phyloP scores from a whole-genome alignment of 164 flowering plant genomes.

The Vitis rotundifolia region DNA sequence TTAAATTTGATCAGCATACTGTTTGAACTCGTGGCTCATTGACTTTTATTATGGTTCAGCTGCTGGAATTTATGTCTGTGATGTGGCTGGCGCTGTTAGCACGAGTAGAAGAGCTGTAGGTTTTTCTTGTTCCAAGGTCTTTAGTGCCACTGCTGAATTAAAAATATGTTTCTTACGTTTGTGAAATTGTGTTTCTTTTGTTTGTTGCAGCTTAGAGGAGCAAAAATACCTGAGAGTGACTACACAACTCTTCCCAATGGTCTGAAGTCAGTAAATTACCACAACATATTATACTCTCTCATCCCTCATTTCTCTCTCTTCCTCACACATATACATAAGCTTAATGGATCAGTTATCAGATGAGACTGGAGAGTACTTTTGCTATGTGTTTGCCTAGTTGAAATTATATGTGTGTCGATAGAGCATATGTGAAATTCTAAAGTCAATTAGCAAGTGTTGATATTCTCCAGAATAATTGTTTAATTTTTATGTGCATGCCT shows the following conservation, averaged over 20 bases:
- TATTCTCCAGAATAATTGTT: no score
- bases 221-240: slow-evolving; percentile 92
- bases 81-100: slow-evolving; percentile 73
- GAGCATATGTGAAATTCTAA: neutral
- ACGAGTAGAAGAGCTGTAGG: slow-evolving; percentile 96
- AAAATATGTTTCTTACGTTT: neutral
- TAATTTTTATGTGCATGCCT: no score
- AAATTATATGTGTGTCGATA: neutral
- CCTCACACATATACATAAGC: neutral
- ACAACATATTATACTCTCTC: neutral
- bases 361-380: neutral
- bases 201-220: slow-evolving; percentile 72
- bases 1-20: no score
- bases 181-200: slow-evolving; percentile 1
- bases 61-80: slow-evolving; percentile 43
- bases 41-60: slow-evolving; percentile 13
- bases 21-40: neutral
- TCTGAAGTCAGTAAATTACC: slow-evolving; percentile 65
- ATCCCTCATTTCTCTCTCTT: neutral
- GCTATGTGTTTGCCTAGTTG: no score
- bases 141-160: neutral
- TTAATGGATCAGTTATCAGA: neutral
- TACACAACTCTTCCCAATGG: slow-evolving; percentile 82
- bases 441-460: neutral
- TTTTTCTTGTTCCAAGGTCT: neutral